Percentiles rank a stretch among this genome's conserved stretches.
Evolutionary conservation across 441 rosid genomes (phyloP).

Genomic region (Populus hybrid): DNA sequence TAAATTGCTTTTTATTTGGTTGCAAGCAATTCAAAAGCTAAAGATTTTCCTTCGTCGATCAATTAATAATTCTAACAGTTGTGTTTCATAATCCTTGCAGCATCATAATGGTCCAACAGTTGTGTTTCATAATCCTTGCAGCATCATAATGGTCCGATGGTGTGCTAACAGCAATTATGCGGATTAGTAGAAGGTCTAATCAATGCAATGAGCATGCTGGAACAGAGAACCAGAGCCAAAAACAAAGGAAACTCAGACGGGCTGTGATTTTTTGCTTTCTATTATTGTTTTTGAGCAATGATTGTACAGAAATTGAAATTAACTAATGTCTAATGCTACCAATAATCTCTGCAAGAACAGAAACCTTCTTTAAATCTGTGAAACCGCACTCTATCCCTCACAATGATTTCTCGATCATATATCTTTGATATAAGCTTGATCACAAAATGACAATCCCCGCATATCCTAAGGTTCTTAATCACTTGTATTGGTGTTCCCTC

Average conservation of each 20-base stretch:
- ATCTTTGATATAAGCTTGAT: conserved; percentile 67
- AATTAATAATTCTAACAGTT: no score
- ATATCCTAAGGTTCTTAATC: conserved; percentile 77
- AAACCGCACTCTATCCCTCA: conserved; percentile 78
- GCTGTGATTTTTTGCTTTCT: neutral
- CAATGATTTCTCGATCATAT: conserved; percentile 65
- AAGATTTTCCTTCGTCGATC: no score
- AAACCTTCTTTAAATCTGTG: conserved; percentile 66
- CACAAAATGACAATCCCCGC: conserved; percentile 81
- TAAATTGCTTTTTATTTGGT: neutral
- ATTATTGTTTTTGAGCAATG: neutral
- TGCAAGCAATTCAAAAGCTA: neutral
- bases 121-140: no score
- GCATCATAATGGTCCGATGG: no score
- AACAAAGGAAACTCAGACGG: neutral
- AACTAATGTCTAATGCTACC: conserved; percentile 35
- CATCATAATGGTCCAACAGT: neutral
- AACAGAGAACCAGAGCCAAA: neutral
- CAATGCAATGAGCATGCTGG: neutral
- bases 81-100: neutral
- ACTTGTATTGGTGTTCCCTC: conserved; percentile 62
- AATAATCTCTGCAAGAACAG: conserved; percentile 83
- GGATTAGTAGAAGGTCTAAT: neutral
- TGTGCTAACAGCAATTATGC: neutral
- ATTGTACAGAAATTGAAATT: neutral